Evolutionary conservation across 768 basidiomycete species (phyloP), one percentile per base, ranked within the genome.

Genomic region (Lanmaoa rubissima): DNA sequence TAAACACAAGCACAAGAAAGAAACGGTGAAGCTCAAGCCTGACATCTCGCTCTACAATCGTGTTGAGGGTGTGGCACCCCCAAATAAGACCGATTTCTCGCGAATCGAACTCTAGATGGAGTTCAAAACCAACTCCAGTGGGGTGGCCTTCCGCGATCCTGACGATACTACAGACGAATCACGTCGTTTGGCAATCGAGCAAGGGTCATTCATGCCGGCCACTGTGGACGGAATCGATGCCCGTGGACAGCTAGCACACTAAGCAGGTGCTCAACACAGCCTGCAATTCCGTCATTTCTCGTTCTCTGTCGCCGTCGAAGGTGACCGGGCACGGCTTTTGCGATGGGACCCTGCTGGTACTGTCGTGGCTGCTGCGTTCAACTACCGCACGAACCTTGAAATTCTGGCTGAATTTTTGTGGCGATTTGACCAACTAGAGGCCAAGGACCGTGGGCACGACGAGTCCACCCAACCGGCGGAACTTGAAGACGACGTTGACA

Each of bases 261-360:
- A 71, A 40, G 59, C 61, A 2, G 57, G 65, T 17, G 65, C 68
- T 36, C 51, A 63, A 5, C 38, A 55, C 28, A 61, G 57, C 48
- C 40, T 51, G 9, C 73, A 76, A 46, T 70, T 70, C 51, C 71
- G 76, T 2, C 61, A 63, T 13, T 68, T 67, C 21, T 53, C 68
- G 1, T 76, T 78, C 59, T 65, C 63, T 2, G 32, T 69, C 26
- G 57, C 77, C 17, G n/a, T n/a, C n/a, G 65, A 54, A 48, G 63
- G 62, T 9, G 35, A 58, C 2, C 39, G 34, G 43, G 71, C 69
- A 1, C 61, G 74, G 4, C 64, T 77, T 41, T 55, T 77, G 24
- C 65, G 67, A 42, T 77, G 71, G 70, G 76, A 78, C 57, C 69
- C 69, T 9, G 47, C 63, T 4, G 36, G 19, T 3, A 32, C 45